These are phyloP conservation scores for Aureobasidium melanogenum DNA, from an alignment of 2,329 filamentous ascomycete genomes.

Conservation along the genomic window DNA sequence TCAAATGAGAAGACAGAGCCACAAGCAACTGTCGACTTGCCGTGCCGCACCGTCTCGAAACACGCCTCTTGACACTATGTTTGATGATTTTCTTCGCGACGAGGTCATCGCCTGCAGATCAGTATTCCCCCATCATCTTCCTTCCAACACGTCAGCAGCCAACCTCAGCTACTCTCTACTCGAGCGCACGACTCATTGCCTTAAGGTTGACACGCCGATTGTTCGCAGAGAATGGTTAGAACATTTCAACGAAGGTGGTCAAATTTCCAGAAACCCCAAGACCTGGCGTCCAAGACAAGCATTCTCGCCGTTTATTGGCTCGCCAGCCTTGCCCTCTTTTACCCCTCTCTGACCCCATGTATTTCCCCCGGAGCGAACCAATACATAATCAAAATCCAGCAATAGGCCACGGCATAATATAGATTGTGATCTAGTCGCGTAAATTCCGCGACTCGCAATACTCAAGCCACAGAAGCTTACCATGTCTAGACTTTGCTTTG, in stretches of 20 bases:
- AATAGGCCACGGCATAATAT: not conserved
- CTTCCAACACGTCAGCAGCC: not conserved
- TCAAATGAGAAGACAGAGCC: not conserved
- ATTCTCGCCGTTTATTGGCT: not conserved
- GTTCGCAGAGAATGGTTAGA: not conserved
- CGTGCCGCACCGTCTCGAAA: not conserved
- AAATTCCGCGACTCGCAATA: not conserved
- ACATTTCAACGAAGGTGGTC: not conserved
- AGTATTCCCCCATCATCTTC: not conserved
- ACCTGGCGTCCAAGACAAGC: not conserved
- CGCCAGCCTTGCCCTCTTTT: not conserved
- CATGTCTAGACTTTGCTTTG: not conserved
- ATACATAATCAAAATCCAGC: not conserved
- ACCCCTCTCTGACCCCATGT: not conserved
- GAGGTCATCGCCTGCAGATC: slow-evolving; percentile 3
- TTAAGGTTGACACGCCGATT: not conserved
- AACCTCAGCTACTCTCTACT: not conserved
- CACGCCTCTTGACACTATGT: slow-evolving; percentile 4
- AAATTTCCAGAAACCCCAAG: not conserved
- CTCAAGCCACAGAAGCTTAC: not conserved
- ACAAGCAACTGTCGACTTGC: not conserved
- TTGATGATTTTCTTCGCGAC: slow-evolving; percentile 2
- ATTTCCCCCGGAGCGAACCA: not conserved
- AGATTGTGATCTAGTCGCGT: not conserved
- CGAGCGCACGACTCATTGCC: not conserved